Evolutionary conservation across 257 asterid species (phyloP).

Genomic region (Solanum sitiens): DNA sequence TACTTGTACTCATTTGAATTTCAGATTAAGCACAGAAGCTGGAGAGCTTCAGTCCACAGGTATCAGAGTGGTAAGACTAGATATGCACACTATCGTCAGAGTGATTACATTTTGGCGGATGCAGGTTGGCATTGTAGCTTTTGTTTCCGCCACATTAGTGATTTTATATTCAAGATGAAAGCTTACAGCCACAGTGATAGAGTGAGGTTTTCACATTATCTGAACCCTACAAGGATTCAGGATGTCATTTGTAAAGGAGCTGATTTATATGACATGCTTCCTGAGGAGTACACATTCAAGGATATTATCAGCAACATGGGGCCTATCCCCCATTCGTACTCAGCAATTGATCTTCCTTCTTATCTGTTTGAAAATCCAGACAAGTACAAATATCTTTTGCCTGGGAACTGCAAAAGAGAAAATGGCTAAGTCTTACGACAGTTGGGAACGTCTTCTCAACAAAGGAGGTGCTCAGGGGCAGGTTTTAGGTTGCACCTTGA

Average conservation of each 20-base stretch:
- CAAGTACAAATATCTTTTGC: constrained; percentile 52
- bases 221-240: constrained; percentile 68
- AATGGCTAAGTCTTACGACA: constrained; percentile 20
- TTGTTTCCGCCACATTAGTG: constrained; percentile 61
- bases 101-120: constrained; percentile 57
- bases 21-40: constrained; percentile 54
- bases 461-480: background rate
- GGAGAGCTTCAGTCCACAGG: constrained; percentile 78
- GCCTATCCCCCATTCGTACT: constrained; percentile 78
- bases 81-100: constrained; percentile 73
- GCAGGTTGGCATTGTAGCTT: constrained; percentile 98
- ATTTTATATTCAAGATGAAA: constrained; percentile 83
- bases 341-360: constrained; percentile 74
- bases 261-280: constrained; percentile 81
- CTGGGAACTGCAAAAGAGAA: constrained; percentile 77
- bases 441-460: background rate
- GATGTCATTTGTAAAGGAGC: constrained; percentile 75
- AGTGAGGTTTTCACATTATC: constrained; percentile 68
- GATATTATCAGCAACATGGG: constrained; percentile 81
- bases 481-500: background rate
- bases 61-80: constrained; percentile 63
- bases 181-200: constrained; percentile 85
- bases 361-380: constrained; percentile 59
- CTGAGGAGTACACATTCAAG: constrained; percentile 79
- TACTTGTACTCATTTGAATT: constrained; percentile 82